Evolutionary conservation across 176 grass and related monocot species (phyloP).

Genomic region (Puya raimondii): DNA sequence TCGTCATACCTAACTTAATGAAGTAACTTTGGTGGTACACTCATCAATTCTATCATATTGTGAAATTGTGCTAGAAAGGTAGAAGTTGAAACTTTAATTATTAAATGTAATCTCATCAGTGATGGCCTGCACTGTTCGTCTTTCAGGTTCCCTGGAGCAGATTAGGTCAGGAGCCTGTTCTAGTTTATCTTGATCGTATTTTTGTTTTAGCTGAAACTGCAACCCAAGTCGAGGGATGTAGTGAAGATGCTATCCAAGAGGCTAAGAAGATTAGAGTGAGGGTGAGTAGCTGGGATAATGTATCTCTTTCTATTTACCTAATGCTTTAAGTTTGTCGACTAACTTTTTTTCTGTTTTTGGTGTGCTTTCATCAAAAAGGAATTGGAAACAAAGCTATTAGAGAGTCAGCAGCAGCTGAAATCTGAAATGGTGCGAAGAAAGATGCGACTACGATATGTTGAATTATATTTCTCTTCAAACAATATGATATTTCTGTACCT

Average conservation of each 20-base stretch:
- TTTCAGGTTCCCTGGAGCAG: conserved; percentile 95
- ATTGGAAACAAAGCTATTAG: conserved; percentile 89
- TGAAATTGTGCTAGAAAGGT: not conserved
- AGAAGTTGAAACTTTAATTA: not conserved
- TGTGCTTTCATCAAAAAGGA: conserved; percentile 40
- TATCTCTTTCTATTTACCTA: not conserved
- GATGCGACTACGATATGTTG: not conserved
- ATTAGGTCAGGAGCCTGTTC: conserved; percentile 91
- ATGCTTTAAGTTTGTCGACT: not conserved
- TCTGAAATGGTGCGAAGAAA: conserved; percentile 52
- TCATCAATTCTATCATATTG: not conserved
- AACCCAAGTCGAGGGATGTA: conserved; percentile 88
- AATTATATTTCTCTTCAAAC: not conserved
- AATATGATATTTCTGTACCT: not conserved
- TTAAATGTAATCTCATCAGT: not conserved
- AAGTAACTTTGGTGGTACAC: not conserved
- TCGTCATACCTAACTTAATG: conserved; percentile 26
- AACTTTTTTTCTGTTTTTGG: not conserved
- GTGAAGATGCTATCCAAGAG: conserved; percentile 96
- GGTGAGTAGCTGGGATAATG: conserved; percentile 32
- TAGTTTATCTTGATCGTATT: conserved; percentile 97
- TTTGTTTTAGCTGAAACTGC: conserved; percentile 94
- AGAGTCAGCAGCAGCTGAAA: conserved; percentile 73
- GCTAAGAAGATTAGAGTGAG: conserved; percentile 71
- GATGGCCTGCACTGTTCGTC: not conserved